Evolutionary conservation across 1,284 basidiomycete genomes (phyloP).

Genomic region (Amylostereum chailletii): DNA sequence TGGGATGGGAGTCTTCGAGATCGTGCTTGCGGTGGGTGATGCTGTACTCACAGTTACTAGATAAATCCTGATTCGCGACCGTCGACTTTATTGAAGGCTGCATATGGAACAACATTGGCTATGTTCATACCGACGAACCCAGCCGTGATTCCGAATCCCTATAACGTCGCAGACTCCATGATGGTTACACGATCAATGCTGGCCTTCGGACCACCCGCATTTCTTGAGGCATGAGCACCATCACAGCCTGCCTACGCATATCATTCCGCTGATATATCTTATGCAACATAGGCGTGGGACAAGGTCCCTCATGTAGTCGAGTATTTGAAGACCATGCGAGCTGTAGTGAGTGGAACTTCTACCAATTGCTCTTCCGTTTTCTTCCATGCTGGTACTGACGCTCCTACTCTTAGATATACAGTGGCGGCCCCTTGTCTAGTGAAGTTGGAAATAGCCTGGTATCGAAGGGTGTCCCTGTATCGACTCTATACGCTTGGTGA

Average conservation of each 20-base stretch:
- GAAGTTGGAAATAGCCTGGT: slow-evolving; percentile 11
- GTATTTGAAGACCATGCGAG: slow-evolving; percentile 14
- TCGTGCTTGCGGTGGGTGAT: not conserved
- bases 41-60: not conserved
- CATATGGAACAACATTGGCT: not conserved
- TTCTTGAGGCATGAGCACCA: not conserved
- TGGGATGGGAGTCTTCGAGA: slow-evolving; percentile 12
- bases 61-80: not conserved
- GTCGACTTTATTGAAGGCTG: not conserved
- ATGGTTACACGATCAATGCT: not conserved
- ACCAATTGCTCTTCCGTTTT: not conserved
- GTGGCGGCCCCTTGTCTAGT: slow-evolving; percentile 14
- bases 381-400: no score
- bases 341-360: slow-evolving; percentile 11
- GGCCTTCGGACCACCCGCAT: not conserved
- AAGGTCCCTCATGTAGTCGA: slow-evolving; percentile 9
- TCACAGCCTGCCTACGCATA: not conserved
- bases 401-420: slow-evolving; percentile 9
- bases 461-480: slow-evolving; percentile 7
- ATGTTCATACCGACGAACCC: not conserved
- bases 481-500: slow-evolving; percentile 12
- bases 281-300: slow-evolving; percentile 16
- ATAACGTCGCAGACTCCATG: not conserved
- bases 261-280: not conserved
- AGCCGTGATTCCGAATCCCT: not conserved